Evolutionary conservation across 2,329 filamentous ascomycete species (phyloP).

Genomic region (Sporothrix luriei): DNA sequence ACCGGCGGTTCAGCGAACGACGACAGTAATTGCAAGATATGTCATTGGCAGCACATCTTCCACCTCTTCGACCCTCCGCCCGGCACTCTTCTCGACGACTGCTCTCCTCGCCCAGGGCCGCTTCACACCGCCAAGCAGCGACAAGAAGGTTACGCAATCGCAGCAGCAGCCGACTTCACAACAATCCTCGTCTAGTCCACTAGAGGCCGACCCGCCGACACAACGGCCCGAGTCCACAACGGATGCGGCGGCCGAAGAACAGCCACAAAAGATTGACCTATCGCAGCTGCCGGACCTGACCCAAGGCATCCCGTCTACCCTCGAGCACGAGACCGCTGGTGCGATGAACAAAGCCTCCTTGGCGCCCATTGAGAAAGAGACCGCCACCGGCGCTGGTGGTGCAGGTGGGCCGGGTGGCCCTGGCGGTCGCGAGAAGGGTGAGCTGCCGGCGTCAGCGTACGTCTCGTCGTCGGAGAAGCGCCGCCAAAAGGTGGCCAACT

Average conservation of each 20-base stretch:
- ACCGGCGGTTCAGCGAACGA: constrained; percentile 1
- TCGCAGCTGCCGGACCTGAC: constrained; percentile 85
- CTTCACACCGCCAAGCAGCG: constrained; percentile 10
- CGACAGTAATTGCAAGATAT: constrained; percentile 6
- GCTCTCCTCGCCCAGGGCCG: constrained; percentile 20
- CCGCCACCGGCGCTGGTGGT: constrained; percentile 45
- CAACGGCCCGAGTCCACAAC: constrained; percentile 33
- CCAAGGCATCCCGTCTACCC: constrained; percentile 90
- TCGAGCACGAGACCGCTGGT: constrained; percentile 71
- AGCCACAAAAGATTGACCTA: constrained; percentile 52
- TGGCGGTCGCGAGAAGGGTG: constrained; percentile 60
- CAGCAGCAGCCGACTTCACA: background rate
- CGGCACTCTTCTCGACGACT: constrained; percentile 27
- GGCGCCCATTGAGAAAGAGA: constrained; percentile 44
- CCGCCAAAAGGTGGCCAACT: constrained; percentile 73
- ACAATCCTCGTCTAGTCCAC: background rate
- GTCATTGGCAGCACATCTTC: background rate
- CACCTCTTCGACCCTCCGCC: background rate
- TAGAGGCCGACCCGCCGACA: background rate
- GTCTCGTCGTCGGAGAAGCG: constrained; percentile 87
- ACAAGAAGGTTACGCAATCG: constrained; percentile 10
- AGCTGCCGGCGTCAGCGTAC: constrained; percentile 78
- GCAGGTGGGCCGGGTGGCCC: constrained; percentile 52
- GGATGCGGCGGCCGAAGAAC: constrained; percentile 37
- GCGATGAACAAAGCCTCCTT: constrained; percentile 46